Evolutionary conservation across 768 basidiomycete genomes (phyloP), one percentile per base, ranked within the genome.

Genomic region (Phaffia tasmanica): DNA sequence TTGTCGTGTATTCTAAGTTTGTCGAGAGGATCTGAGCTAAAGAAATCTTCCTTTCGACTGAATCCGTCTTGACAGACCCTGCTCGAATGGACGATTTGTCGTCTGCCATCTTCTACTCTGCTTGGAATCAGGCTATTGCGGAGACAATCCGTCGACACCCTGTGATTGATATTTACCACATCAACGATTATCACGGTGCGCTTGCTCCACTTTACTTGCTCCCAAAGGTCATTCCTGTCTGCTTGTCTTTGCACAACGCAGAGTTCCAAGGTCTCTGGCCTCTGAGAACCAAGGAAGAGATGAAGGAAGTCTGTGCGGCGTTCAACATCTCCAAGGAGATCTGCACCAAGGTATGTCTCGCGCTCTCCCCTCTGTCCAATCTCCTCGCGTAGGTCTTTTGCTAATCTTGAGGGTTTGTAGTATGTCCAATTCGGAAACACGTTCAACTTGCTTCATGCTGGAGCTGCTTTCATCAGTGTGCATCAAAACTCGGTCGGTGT

Each of bases 361-460:
- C 3, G 16, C 42, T 27, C 27, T 55, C 18, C 16, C 55, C 21
- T 55, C 8, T 25, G 11, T 55, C 61, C 14, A 1, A 25, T n/a
- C 29, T n/a, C 2, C 57, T 62, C 54, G 7, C 46, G n/a, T 51
- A 32, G 51, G 29, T 15, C 48, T 18, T 29, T 3, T 19, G 1
- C 35, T 30, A 16, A 47, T n/a, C 23, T 27, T 1, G 30, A 47
- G 48, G 23, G 11, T 53, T 35, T 56, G 7, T 58, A 75, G 72
- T 95, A 95, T 74, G 89, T 95, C 54, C 92, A 95, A 77, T 95
- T 95, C 76, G 92, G 92, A 69, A 95, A 95, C 80, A 95, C 92
- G 14, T 95, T 95, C 81, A 95, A 95, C 76, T 79, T 95, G 73
- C 81, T 95, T 29, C 92, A 95, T 73, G 91, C 92, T 27, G 92